Percentiles rank a stretch among this genome's conserved stretches.
Evolutionary conservation across 352 stramenopile genomes (phyloP).

Genomic region (Phytophthora pluvialis): DNA sequence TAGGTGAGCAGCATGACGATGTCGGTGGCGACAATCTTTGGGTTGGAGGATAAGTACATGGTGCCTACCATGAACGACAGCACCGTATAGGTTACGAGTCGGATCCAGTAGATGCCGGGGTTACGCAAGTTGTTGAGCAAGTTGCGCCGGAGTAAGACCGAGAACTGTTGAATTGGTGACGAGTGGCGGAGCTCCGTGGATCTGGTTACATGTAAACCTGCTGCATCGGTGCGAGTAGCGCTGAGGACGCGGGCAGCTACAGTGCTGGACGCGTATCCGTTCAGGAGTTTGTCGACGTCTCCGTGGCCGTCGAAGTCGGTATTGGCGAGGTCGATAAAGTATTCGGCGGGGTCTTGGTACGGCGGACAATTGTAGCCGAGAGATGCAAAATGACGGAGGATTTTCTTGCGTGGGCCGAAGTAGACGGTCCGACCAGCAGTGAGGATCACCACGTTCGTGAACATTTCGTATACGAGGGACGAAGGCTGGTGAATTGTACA

Average conservation of each 20-base stretch:
- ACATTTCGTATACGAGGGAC: conserved; percentile 60
- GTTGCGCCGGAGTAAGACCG: conserved; percentile 57
- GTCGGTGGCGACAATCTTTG: conserved; percentile 27
- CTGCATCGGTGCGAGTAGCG: conserved; percentile 17
- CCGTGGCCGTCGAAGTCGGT: conserved; percentile 50
- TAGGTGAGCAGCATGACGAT: conserved; percentile 84
- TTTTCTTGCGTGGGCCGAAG: conserved; percentile 71
- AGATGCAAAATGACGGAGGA: conserved; percentile 48
- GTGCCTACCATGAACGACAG: conserved; percentile 71
- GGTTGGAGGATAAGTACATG: conserved; percentile 63
- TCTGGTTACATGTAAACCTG: conserved; percentile 1
- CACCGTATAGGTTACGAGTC: conserved; percentile 72
- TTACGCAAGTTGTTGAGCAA: conserved; percentile 67
- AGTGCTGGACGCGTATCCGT: conserved; percentile 20
- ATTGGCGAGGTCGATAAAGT: conserved; percentile 63
- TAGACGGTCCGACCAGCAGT: conserved; percentile 86
- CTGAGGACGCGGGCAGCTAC: conserved; percentile 17
- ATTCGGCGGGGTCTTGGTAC: conserved; percentile 69
- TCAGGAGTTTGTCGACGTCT: conserved; percentile 19
- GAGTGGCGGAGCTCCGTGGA: conserved; percentile 18
- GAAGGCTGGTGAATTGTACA: conserved; percentile 88
- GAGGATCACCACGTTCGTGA: conserved; percentile 72
- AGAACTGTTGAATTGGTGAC: conserved; percentile 55
- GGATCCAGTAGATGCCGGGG: conserved; percentile 75
- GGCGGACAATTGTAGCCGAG: conserved; percentile 58